Evolutionary conservation across 2,329 filamentous ascomycete genomes (phyloP), one percentile per base, ranked within the genome.

Genomic region (Aspergillus tubingensis): DNA sequence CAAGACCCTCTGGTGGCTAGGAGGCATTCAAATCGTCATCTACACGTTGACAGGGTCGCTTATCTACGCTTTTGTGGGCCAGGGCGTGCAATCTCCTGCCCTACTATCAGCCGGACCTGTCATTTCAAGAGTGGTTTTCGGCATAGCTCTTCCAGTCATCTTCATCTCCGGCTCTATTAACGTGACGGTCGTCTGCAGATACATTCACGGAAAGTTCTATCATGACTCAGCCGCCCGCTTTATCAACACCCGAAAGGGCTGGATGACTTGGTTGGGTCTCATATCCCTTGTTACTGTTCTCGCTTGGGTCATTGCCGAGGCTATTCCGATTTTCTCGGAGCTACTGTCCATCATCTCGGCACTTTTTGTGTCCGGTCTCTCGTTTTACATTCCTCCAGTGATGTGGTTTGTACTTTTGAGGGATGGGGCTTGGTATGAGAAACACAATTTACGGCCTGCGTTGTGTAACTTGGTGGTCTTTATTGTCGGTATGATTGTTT

Each of bases 361-460:
- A 2, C 83, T 95, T 1, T 93, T 95, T 70, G 90, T 94, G 74
- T 91, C 88, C 67, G 92, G 91, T 44, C 95, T 95, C 80, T 93
- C 94, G 70, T 95, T 95, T 80, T 96, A 83, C 39, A 66, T 87
- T 15, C 77, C 82, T 1, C 83, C 84, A 38, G 76, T 77, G 59
- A 67, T 70, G 65, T 71, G 68, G 68, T 66, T 67, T 44, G 64
- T 67, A 5, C 58, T 70, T n/a, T 57, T 71, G 44, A 59, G 61
- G 5, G 62, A 68, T 49, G 67, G 67, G 2, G 41, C 44, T 21
- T 68, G 64, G 67, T 59, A 65, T n/a, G 57, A 62, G 10, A 44
- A 43, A 13, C 81, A 82, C n/a, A 81, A 78, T 48, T 44, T 84
- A 27, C 54, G 50, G 44, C 17, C 57, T 51, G 60, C 59, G 1